Evolutionary conservation across 2,329 filamentous ascomycete genomes (phyloP).

Genomic region (Alternaria rosae): DNA sequence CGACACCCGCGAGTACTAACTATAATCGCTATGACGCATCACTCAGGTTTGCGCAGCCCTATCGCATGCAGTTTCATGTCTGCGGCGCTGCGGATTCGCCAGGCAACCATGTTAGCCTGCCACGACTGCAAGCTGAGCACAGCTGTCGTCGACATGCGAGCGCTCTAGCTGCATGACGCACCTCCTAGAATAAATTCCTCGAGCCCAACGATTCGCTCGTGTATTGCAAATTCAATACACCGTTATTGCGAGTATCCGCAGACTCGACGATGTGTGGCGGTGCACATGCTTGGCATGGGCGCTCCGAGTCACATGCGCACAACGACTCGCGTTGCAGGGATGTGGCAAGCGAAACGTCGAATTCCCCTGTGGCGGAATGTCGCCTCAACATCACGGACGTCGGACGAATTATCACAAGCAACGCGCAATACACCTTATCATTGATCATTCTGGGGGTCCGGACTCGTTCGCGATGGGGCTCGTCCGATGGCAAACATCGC

Average conservation of each 20-base stretch:
- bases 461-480: slow-evolving; percentile 5
- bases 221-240: slow-evolving; percentile 18
- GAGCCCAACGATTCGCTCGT: slow-evolving; percentile 31
- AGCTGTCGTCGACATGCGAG: slow-evolving; percentile 34
- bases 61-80: slow-evolving; percentile 27
- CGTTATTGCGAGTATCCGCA: slow-evolving; percentile 11
- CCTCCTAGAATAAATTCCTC: slow-evolving; percentile 40
- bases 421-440: slow-evolving; percentile 15
- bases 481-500: slow-evolving; percentile 15
- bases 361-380: slow-evolving; percentile 32
- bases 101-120: slow-evolving; percentile 44
- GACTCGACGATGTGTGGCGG: slow-evolving; percentile 38
- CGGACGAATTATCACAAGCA: slow-evolving; percentile 23
- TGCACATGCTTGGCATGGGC: slow-evolving; percentile 31
- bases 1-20: slow-evolving; percentile 3
- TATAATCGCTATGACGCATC: slow-evolving; percentile 36
- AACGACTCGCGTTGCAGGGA: slow-evolving; percentile 23
- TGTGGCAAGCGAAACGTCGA: slow-evolving; percentile 20
- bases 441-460: slow-evolving; percentile 9
- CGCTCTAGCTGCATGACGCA: slow-evolving; percentile 42
- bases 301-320: slow-evolving; percentile 31
- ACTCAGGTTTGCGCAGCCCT: slow-evolving; percentile 40
- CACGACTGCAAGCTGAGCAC: slow-evolving; percentile 41
- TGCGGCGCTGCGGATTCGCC: slow-evolving; percentile 34
- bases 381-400: slow-evolving; percentile 27